Conservation (phyloP, 352 stramenopile genomes). For the Pythium chondricola region DNA sequence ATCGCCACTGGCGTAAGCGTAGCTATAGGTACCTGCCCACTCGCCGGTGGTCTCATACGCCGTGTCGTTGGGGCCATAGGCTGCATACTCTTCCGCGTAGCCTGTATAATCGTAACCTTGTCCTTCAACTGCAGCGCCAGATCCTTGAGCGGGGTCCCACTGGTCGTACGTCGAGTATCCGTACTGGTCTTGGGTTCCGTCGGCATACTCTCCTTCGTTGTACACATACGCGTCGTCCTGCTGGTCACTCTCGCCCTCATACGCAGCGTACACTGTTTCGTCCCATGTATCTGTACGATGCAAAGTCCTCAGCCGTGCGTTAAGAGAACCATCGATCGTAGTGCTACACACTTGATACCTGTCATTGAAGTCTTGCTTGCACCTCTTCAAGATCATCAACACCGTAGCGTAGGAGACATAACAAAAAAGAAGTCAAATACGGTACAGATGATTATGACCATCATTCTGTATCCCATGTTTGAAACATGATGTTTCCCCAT, state of each 20-base stretch:
- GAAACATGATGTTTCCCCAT: no score
- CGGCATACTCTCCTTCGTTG: background rate
- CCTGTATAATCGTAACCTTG: no score
- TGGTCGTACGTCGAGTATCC: no score
- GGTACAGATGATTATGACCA: no score
- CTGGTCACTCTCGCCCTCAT: background rate
- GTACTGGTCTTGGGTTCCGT: no score
- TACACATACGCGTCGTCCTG: conserved; percentile 2
- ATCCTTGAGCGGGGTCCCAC: no score
- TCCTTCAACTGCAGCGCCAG: no score
- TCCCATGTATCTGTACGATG: background rate
- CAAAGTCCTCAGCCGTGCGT: background rate
- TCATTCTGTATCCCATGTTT: background rate
- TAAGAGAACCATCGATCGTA: no score
- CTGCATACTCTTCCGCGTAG: background rate
- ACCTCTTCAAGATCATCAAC: conserved; percentile 6
- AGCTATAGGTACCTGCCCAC: background rate
- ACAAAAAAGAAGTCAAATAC: background rate
- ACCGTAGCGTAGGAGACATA: conserved; percentile 1
- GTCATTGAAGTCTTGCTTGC: background rate
- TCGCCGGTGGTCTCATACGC: background rate
- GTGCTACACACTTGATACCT: no score
- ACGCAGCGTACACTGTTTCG: no score
- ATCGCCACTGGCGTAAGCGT: background rate
- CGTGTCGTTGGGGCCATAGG: background rate